These are phyloP conservation scores for Panaeolus cyanescens DNA, from an alignment of 768 basidiomycete species.

Conservation along the genomic window DNA sequence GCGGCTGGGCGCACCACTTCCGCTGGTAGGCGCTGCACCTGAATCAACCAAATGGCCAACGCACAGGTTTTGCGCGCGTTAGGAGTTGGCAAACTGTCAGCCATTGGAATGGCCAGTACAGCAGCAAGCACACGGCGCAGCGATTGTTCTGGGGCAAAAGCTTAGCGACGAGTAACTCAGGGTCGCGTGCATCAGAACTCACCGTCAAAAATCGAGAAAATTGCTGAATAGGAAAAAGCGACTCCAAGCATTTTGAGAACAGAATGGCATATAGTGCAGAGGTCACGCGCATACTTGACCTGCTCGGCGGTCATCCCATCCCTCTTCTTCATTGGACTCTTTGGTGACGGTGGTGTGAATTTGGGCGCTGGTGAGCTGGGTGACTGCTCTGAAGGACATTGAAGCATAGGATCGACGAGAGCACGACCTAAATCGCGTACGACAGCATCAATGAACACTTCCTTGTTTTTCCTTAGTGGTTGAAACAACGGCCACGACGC, in stretches of 20 bases:
- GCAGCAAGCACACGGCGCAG: conserved; percentile 60
- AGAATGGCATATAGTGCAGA: conserved; percentile 72
- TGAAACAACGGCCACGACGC: conserved; percentile 74
- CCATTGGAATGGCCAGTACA: conserved; percentile 72
- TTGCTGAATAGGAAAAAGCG: conserved; percentile 59
- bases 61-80: conserved; percentile 88
- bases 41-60: conserved; percentile 73
- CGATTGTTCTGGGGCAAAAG: conserved; percentile 48
- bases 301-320: conserved; percentile 77
- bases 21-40: conserved; percentile 67
- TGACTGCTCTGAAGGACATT: conserved; percentile 22
- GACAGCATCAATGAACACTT: conserved; percentile 56
- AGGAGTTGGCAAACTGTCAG: conserved; percentile 70
- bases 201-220: conserved; percentile 68
- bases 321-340: conserved; percentile 67
- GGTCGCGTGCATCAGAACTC: conserved; percentile 11
- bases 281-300: conserved; percentile 77
- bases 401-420: conserved; percentile 53
- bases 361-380: conserved; percentile 26
- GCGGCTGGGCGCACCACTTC: conserved; percentile 61
- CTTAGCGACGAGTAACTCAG: conserved; percentile 9
- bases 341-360: conserved; percentile 63
- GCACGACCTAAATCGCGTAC: conserved; percentile 70
- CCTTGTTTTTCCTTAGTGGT: conserved; percentile 59
- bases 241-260: conserved; percentile 67